Evolutionary conservation across 305 asterid genomes (phyloP).

Genomic region (Solanum hybrid): DNA sequence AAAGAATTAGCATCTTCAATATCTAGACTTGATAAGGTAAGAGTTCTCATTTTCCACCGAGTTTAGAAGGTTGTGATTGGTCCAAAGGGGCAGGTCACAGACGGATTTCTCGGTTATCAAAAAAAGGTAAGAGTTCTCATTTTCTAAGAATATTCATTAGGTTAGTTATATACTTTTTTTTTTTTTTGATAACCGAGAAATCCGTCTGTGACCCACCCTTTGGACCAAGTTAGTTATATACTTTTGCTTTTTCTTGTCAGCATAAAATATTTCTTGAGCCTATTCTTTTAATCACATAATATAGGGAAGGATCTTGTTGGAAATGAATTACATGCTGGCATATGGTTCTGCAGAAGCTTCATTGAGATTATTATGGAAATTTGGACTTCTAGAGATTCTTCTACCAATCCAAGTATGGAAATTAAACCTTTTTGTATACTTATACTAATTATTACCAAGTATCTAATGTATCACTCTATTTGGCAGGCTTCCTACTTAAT

Average conservation of each 20-base stretch:
- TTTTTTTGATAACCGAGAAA: too few relatives aligned
- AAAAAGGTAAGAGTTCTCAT: conserved; percentile 3
- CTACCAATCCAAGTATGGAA: conserved; percentile 17
- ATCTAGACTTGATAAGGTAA: conserved; percentile 18
- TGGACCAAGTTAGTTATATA: too few relatives aligned
- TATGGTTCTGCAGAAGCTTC: conserved; percentile 29
- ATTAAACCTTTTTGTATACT: background rate
- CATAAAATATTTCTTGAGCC: background rate
- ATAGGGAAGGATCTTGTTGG: conserved; percentile 21
- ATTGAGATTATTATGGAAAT: conserved; percentile 19
- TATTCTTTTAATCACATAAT: background rate
- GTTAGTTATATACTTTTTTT: background rate
- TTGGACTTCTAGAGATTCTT: conserved; percentile 21
- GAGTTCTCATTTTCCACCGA: background rate
- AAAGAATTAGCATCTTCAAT: conserved; percentile 12
- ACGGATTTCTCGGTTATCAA: too few relatives aligned
- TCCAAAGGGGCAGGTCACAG: too few relatives aligned
- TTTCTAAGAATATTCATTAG: background rate
- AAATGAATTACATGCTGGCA: conserved; percentile 23
- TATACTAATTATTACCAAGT: background rate
- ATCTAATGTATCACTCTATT: background rate
- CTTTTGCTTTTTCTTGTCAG: background rate
- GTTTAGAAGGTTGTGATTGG: too few relatives aligned
- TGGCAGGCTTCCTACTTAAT: conserved; percentile 21
- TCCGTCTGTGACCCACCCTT: too few relatives aligned